These are phyloP conservation scores for Petunia axillaris DNA, from an alignment of 257 asterid species.

Conservation along the genomic window DNA sequence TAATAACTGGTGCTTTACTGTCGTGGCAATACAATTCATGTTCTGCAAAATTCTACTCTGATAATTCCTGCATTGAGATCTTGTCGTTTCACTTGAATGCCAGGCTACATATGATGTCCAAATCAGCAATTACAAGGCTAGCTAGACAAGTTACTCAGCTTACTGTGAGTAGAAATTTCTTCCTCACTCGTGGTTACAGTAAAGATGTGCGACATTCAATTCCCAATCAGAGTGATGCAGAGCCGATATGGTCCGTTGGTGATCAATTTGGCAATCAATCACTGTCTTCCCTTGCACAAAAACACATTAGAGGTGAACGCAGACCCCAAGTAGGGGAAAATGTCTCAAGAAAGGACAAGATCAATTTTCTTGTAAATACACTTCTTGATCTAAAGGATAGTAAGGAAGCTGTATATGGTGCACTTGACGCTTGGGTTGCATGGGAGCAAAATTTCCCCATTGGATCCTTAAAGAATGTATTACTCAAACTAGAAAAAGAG, in stretches of 20 bases:
- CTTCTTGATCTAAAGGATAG: constrained; percentile 61
- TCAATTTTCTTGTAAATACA: constrained; percentile 54
- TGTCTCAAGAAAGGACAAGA: constrained; percentile 69
- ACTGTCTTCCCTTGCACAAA: constrained; percentile 29
- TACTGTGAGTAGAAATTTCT: constrained; percentile 33
- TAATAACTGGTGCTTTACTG: background rate
- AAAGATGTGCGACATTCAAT: constrained; percentile 36
- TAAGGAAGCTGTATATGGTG: constrained; percentile 64
- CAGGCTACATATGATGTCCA: constrained; percentile 41
- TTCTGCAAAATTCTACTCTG: background rate
- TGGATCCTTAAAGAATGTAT: constrained; percentile 60
- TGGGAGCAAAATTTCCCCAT: constrained; percentile 86
- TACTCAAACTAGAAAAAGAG: constrained; percentile 75
- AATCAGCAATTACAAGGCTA: constrained; percentile 43
- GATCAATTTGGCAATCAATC: constrained; percentile 19
- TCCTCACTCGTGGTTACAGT: constrained; percentile 39
- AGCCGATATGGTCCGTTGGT: constrained; percentile 27
- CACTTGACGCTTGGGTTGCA: constrained; percentile 94
- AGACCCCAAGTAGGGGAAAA: constrained; percentile 65
- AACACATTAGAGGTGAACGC: constrained; percentile 31
- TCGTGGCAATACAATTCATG: background rate
- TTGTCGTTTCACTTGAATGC: background rate
- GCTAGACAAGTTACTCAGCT: constrained; percentile 44
- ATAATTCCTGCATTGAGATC: background rate
- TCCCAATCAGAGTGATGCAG: constrained; percentile 34